Base-by-base conservation (phyloP, 1,284 basidiomycete genomes). In the Kalmanozyma brasiliensis region DNA sequence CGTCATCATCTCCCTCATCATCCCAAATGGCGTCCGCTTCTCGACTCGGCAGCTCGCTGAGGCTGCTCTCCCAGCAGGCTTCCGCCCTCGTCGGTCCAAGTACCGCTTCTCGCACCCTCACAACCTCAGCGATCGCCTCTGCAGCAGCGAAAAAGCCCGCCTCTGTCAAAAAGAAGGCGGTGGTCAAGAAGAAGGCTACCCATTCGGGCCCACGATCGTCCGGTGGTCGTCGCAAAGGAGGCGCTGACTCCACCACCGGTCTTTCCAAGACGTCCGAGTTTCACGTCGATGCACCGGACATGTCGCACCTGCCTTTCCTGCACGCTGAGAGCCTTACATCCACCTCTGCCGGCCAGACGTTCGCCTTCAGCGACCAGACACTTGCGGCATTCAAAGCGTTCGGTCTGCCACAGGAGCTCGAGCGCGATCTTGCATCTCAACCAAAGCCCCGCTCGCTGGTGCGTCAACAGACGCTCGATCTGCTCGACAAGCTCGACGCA, bases 101-200 rank as follows among this genome's bases (percentile, higher is more conserved):
- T 34, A 48, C 23, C 43, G 53, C 46, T 24, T 49, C 46, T 4
- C 52, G 65, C 30, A 53, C 36, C 17, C 48, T 71, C 16, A 46
- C 37, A 24, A 62, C 59, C 0, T 58, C 68, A 2, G 53, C 63
- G 24, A 42, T 44, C 29, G 30, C 58, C 0, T 47, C 36, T 6
- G 69, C 66, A 7, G 74, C 74, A 3, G 62, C 60, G 22, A 72
- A 74, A 37, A 74, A 61, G 43, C 44, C 70, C 3, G 51, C 68
- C 9, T 49, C 61, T n/a, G 65, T 64, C 13, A 79, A 79, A 53
- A 79, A 76, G 57, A 76, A 76, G 46, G 67, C 69, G 0, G 60
- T 74, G 5, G 65, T 77, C 52, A 75, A 74, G 49, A 76, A 76
- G 48, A 77, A 73, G 40, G 30, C 52, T 10, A 33, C 45, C 11